Percentiles rank a stretch among this genome's conserved stretches.
These are phyloP conservation scores for Fistulifera solaris DNA, from an alignment of 108 stramenopile genomes.

Conservation along the genomic window DNA sequence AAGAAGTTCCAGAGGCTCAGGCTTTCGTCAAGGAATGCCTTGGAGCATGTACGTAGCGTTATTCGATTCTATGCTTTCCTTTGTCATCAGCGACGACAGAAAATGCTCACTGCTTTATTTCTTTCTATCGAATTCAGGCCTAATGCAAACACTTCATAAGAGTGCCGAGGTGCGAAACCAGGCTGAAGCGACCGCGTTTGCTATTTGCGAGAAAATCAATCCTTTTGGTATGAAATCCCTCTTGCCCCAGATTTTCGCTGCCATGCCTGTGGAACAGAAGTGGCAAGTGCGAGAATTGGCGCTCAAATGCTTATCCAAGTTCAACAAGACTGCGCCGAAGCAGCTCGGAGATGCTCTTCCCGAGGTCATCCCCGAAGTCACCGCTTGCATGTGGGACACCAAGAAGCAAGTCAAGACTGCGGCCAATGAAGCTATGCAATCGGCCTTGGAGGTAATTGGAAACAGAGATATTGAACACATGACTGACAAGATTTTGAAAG, in stretches of 20 bases:
- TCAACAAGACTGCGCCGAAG: constrained; percentile 63
- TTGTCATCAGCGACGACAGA: too few species aligned
- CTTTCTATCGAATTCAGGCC: constrained; percentile 16
- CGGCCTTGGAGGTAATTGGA: constrained; percentile 88
- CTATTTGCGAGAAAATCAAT: constrained; percentile 72
- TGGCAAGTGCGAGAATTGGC: constrained; percentile 80
- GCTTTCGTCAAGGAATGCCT: constrained; percentile 67
- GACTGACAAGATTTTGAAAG: constrained; percentile 87
- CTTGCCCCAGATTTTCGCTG: constrained; percentile 68
- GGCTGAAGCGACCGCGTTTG: constrained; percentile 57
- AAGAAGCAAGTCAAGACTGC: constrained; percentile 96
- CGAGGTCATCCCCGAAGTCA: constrained; percentile 89
- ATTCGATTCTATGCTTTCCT: not conserved
- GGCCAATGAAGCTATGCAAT: constrained; percentile 85
- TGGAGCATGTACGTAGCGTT: constrained; percentile 48
- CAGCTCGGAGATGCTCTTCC: constrained; percentile 83
- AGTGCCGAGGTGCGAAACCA: constrained; percentile 47
- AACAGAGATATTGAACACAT: constrained; percentile 99
- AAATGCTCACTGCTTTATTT: not conserved
- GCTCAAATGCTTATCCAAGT: constrained; percentile 64
- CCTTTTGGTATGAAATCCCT: constrained; percentile 85
- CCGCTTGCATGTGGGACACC: constrained; percentile 96
- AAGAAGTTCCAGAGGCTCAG: constrained; percentile 59
- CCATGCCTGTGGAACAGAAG: constrained; percentile 81
- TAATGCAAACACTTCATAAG: constrained; percentile 64